Evolutionary conservation across 2,329 filamentous ascomycete species (phyloP).

Genomic region (Chalaropsis thielavioides): DNA sequence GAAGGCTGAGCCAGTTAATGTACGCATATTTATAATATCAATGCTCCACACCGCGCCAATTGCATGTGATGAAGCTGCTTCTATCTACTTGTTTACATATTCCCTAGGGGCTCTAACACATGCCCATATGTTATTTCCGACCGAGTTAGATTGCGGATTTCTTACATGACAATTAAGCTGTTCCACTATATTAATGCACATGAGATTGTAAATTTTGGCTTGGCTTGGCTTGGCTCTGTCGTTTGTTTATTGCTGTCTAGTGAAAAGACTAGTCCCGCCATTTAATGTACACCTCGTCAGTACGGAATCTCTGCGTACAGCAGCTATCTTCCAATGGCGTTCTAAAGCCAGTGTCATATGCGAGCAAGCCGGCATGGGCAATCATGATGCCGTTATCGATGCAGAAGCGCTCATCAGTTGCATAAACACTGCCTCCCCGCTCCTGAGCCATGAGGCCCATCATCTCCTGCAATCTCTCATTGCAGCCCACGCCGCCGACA

Average conservation of each 20-base stretch:
- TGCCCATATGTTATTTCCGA: background rate
- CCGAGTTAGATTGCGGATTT: background rate
- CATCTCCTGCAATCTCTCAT: slow-evolving; percentile 91
- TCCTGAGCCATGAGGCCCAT: slow-evolving; percentile 92
- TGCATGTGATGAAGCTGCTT: too few species aligned
- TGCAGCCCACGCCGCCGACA: slow-evolving; percentile 90
- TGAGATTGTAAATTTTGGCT: slow-evolving; percentile 1
- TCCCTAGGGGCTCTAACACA: background rate
- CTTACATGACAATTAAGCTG: background rate
- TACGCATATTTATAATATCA: background rate
- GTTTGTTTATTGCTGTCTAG: too few species aligned
- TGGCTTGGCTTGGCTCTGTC: background rate
- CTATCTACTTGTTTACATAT: too few species aligned
- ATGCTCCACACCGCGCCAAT: too few species aligned
- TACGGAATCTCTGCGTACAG: slow-evolving; percentile 71
- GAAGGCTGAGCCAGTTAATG: slow-evolving; percentile 5
- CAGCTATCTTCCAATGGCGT: slow-evolving; percentile 69
- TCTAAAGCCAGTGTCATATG: slow-evolving; percentile 64
- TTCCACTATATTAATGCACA: background rate
- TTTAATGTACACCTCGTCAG: slow-evolving; percentile 65
- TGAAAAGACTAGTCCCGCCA: slow-evolving; percentile 47
- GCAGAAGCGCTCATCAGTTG: slow-evolving; percentile 93
- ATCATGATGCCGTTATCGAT: slow-evolving; percentile 99
- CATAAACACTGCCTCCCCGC: slow-evolving; percentile 77
- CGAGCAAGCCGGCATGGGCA: slow-evolving; percentile 81